phyloP scores from a whole-genome alignment of 805 yeast genomes.

The Candida vaughaniae region DNA sequence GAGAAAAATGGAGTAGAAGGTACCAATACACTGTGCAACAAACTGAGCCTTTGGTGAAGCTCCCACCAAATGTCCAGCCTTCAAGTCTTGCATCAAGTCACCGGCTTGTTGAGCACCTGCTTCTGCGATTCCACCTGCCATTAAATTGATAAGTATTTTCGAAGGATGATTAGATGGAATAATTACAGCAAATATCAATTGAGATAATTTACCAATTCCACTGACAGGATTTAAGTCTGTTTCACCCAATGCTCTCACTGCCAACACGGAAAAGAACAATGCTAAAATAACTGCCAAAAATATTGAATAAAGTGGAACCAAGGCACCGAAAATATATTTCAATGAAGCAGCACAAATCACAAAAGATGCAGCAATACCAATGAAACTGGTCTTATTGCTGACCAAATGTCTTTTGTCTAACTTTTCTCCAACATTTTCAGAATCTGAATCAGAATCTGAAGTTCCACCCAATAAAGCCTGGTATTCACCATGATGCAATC shows the following conservation, averaged over 20 bases:
- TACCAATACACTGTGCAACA: slow-evolving; percentile 84
- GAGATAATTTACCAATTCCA: slow-evolving; percentile 94
- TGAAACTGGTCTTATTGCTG: slow-evolving; percentile 43
- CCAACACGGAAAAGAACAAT: slow-evolving; percentile 74
- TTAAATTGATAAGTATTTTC: slow-evolving; percentile 76
- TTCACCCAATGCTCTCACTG: slow-evolving; percentile 93
- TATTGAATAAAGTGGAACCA: slow-evolving; percentile 71
- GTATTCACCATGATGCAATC: neutral
- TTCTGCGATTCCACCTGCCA: slow-evolving; percentile 96
- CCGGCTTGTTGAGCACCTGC: slow-evolving; percentile 99
- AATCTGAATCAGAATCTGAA: slow-evolving; percentile 1
- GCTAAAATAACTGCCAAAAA: slow-evolving; percentile 72
- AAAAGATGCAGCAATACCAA: slow-evolving; percentile 68
- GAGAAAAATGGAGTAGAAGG: slow-evolving; percentile 75
- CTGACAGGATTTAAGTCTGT: slow-evolving; percentile 96
- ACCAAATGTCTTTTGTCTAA: slow-evolving; percentile 49
- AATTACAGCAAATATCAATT: slow-evolving; percentile 78
- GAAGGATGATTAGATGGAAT: slow-evolving; percentile 77
- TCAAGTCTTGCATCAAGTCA: slow-evolving; percentile 94
- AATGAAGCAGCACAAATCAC: slow-evolving; percentile 66
- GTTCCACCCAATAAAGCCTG: slow-evolving; percentile 5
- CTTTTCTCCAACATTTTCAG: slow-evolving; percentile 14
- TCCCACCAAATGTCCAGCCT: slow-evolving; percentile 88
- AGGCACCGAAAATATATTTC: slow-evolving; percentile 63
- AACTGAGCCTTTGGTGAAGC: slow-evolving; percentile 94